These are phyloP conservation scores for Aciculosporium take DNA, from an alignment of 2,329 filamentous ascomycete genomes.

Conservation along the genomic window DNA sequence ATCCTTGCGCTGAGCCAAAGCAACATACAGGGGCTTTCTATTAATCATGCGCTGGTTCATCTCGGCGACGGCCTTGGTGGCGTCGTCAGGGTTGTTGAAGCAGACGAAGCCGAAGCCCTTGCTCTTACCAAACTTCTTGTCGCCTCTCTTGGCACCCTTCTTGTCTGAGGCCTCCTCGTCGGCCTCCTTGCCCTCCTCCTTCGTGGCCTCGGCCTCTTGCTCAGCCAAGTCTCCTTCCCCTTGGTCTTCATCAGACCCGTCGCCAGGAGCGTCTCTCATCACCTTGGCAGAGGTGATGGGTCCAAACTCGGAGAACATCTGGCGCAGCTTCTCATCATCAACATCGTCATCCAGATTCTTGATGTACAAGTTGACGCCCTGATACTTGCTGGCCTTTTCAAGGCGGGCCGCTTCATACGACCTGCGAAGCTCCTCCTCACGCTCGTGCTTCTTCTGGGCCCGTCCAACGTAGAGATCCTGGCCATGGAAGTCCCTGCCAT, in stretches of 20 bases:
- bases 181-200: constrained; percentile 31
- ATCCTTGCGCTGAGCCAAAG: constrained; percentile 97
- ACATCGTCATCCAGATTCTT: constrained; percentile 97
- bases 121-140: constrained; percentile 81
- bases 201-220: constrained; percentile 34
- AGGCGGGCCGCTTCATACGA: constrained; percentile 95
- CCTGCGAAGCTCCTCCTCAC: constrained; percentile 96
- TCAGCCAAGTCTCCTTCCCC: constrained; percentile 38
- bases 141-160: constrained; percentile 43
- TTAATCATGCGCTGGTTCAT: constrained; percentile 99
- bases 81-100: constrained; percentile 98
- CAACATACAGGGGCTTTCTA: constrained; percentile 93
- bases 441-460: constrained; percentile 99
- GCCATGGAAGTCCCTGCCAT: constrained; percentile 80
- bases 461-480: constrained; percentile 97
- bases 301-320: constrained; percentile 81
- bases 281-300: constrained; percentile 98
- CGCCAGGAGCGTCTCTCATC: constrained; percentile 68
- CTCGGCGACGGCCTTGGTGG: constrained; percentile 96
- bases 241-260: constrained; percentile 40
- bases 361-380: constrained; percentile 98
- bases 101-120: constrained; percentile 99
- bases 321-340: constrained; percentile 93
- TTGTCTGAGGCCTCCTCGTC: constrained; percentile 36
- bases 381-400: constrained; percentile 98